Conservation (phyloP, 2,329 filamentous ascomycete species). For the Trichoderma endophyticum region DNA sequence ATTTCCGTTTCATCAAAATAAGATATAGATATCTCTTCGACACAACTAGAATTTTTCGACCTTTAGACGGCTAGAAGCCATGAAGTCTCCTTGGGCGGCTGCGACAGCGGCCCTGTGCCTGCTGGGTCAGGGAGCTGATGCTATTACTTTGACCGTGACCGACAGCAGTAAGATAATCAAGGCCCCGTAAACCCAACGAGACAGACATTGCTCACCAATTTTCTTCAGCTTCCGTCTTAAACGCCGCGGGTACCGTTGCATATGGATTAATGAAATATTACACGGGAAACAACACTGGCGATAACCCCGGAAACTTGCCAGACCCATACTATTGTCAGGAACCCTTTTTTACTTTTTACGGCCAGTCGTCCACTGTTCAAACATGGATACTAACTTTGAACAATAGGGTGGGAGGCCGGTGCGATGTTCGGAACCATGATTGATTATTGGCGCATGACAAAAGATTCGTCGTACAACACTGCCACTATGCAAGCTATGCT, state of each 20-base stretch:
- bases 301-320: slow-evolving; percentile 56
- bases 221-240: slow-evolving; percentile 49
- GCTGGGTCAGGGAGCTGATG: slow-evolving; percentile 14
- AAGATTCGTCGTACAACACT: slow-evolving; percentile 62
- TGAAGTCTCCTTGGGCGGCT: slow-evolving; percentile 10
- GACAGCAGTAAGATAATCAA: slow-evolving; percentile 9
- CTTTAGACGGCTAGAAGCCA: neutral
- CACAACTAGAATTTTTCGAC: neutral
- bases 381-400: slow-evolving; percentile 19
- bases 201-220: neutral
- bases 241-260: slow-evolving; percentile 46
- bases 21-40: neutral
- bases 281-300: slow-evolving; percentile 57
- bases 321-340: slow-evolving; percentile 61
- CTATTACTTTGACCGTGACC: neutral
- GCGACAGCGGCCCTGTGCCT: slow-evolving; percentile 11
- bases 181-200: neutral
- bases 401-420: slow-evolving; percentile 65
- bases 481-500: slow-evolving; percentile 56
- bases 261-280: slow-evolving; percentile 49
- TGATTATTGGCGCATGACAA: slow-evolving; percentile 70
- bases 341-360: slow-evolving; percentile 23
- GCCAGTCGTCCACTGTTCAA: slow-evolving; percentile 27
- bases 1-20: neutral
- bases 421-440: slow-evolving; percentile 68